Percentiles rank a stretch among this genome's conserved stretches.
phyloP scores from a whole-genome alignment of 805 yeast species.

The Zygosaccharomyces bailii region DNA sequence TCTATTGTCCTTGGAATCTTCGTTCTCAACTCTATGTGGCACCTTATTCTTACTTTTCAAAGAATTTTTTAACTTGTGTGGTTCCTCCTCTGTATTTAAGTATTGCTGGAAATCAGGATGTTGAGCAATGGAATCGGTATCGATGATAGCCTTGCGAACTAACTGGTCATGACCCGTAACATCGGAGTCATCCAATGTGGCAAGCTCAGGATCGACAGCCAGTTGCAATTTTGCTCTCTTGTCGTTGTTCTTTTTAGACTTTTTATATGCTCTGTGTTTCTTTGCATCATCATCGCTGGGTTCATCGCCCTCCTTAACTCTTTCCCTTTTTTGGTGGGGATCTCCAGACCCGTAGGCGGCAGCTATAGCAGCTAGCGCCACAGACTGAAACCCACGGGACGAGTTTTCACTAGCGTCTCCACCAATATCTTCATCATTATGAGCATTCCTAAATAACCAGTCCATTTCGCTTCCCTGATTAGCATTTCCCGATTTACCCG shows the following conservation, averaged over 20 bases:
- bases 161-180: slow-evolving; percentile 57
- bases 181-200: slow-evolving; percentile 44
- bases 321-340: slow-evolving; percentile 14
- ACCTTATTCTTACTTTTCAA: slow-evolving; percentile 13
- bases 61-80: slow-evolving; percentile 12
- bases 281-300: slow-evolving; percentile 11
- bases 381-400: slow-evolving; percentile 23
- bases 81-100: slow-evolving; percentile 32
- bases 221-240: slow-evolving; percentile 24
- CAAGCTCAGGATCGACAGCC: slow-evolving; percentile 58
- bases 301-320: slow-evolving; percentile 11
- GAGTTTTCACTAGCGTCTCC: slow-evolving; percentile 9
- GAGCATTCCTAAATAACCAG: slow-evolving; percentile 16
- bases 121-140: slow-evolving; percentile 60
- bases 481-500: slow-evolving; percentile 9
- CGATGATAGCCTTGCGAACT: slow-evolving; percentile 67
- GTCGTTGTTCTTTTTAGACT: slow-evolving; percentile 20
- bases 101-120: slow-evolving; percentile 40
- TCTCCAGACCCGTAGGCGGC: slow-evolving; percentile 31
- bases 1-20: slow-evolving; percentile 11
- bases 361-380: slow-evolving; percentile 35
- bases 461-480: slow-evolving; percentile 12
- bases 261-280: slow-evolving; percentile 12
- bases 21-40: slow-evolving; percentile 9
- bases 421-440: slow-evolving; percentile 12